Conservation (phyloP, 306 rosid species). For the Casuarina equisetifolia region DNA sequence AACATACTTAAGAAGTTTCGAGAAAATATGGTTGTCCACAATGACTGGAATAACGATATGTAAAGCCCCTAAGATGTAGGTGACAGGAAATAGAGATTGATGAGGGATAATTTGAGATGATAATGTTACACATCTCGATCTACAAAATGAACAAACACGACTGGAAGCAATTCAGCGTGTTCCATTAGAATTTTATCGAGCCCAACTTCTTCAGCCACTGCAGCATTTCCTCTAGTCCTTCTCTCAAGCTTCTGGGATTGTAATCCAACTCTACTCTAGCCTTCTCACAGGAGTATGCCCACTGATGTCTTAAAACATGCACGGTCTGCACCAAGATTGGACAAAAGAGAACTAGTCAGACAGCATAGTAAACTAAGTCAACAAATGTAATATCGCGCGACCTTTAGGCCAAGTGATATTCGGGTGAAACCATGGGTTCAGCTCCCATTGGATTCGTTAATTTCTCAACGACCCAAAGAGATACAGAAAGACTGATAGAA, state of each 20-base stretch:
- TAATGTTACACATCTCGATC: background rate
- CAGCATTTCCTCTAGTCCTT: constrained; percentile 74
- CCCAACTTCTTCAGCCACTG: constrained; percentile 76
- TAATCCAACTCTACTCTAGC: constrained; percentile 49
- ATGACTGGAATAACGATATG: background rate
- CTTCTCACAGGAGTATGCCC: constrained; percentile 75
- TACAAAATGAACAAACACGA: background rate
- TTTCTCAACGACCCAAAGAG: background rate
- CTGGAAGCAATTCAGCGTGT: background rate
- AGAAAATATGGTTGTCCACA: background rate
- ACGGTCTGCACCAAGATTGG: constrained; percentile 62
- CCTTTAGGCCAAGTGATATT: background rate
- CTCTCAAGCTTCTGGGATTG: constrained; percentile 69
- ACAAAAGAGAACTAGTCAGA: constrained; percentile 13
- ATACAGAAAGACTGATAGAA: background rate
- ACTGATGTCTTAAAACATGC: constrained; percentile 61
- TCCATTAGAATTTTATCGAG: constrained; percentile 44
- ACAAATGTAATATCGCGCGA: background rate
- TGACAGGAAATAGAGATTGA: background rate
- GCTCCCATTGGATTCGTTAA: background rate
- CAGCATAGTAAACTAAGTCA: background rate
- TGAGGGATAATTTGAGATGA: background rate
- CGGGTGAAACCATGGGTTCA: background rate
- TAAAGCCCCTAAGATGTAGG: background rate
- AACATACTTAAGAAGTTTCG: background rate